phyloP scores from a whole-genome alignment of 768 basidiomycete species.

The Lentinus tigrinus region DNA sequence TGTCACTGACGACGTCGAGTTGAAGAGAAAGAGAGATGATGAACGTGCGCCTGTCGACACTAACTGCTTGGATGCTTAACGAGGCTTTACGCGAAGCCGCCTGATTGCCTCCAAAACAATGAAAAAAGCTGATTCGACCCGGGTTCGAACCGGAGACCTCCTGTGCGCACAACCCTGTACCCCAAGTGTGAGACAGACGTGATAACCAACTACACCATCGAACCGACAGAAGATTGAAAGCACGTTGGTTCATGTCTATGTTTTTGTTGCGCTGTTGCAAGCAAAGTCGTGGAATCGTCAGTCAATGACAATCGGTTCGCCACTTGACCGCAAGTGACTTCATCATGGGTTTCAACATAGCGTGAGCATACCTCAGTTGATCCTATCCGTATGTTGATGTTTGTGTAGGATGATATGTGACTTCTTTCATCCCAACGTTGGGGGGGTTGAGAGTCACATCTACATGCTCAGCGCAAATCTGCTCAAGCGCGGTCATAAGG shows the following conservation, averaged over 20 bases:
- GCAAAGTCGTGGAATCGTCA: too few relatives aligned
- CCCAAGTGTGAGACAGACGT: conserved; percentile 27
- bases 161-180: conserved; percentile 16
- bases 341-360: conserved; percentile 12
- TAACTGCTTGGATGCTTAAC: neutral
- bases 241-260: too few relatives aligned
- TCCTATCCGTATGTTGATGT: neutral
- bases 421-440: conserved; percentile 93
- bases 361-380: neutral
- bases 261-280: too few relatives aligned
- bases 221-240: conserved; percentile 11
- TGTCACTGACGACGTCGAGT: neutral
- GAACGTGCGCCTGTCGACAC: conserved; percentile 7
- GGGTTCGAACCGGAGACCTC: conserved; percentile 30
- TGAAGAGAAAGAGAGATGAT: conserved; percentile 2
- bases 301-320: too few relatives aligned
- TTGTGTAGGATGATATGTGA: conserved; percentile 84
- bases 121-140: conserved; percentile 26
- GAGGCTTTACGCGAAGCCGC: neutral
- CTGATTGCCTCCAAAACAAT: neutral
- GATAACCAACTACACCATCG: conserved; percentile 31
- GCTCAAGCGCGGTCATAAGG: conserved; percentile 82
- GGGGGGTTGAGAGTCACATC: conserved; percentile 96
- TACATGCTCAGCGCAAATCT: conserved; percentile 88
- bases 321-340: neutral